Percentiles rank a stretch among this genome's conserved stretches.
phyloP scores from a whole-genome alignment of 805 yeast genomes.

The Saccharomycopsis fermentans region DNA sequence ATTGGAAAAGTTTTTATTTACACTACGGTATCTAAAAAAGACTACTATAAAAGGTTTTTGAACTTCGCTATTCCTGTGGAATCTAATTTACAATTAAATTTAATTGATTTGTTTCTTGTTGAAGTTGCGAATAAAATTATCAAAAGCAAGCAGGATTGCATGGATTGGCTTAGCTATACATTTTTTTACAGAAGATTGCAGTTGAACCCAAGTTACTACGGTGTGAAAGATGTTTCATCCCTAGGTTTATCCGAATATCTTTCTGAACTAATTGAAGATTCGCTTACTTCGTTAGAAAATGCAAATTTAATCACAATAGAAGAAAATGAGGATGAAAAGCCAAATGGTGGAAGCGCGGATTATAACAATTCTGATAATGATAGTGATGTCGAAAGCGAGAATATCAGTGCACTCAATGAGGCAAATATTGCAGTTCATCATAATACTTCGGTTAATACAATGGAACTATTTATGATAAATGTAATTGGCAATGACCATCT shows the following conservation, averaged over 20 bases:
- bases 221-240: constrained; percentile 52
- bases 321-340: constrained; percentile 28
- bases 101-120: constrained; percentile 60
- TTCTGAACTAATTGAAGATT: constrained; percentile 71
- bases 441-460: constrained; percentile 52
- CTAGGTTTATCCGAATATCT: constrained; percentile 69
- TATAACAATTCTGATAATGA: constrained; percentile 27
- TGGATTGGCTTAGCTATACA: constrained; percentile 83
- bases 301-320: constrained; percentile 55
- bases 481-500: constrained; percentile 34
- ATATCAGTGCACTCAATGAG: constrained; percentile 53
- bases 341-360: constrained; percentile 26
- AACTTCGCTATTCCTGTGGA: constrained; percentile 75
- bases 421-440: constrained; percentile 70
- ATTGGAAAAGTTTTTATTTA: constrained; percentile 41
- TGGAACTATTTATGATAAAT: constrained; percentile 41
- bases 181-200: constrained; percentile 74
- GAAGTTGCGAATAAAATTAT: constrained; percentile 65
- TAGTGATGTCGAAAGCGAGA: constrained; percentile 28
- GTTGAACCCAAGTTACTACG: constrained; percentile 82
- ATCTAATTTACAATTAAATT: constrained; percentile 47
- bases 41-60: constrained; percentile 63
- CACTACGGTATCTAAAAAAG: constrained; percentile 44
- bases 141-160: constrained; percentile 66
- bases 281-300: constrained; percentile 51